These are phyloP conservation scores for Metrosideros polymorpha DNA, from an alignment of 441 rosid genomes.

Conservation along the genomic window DNA sequence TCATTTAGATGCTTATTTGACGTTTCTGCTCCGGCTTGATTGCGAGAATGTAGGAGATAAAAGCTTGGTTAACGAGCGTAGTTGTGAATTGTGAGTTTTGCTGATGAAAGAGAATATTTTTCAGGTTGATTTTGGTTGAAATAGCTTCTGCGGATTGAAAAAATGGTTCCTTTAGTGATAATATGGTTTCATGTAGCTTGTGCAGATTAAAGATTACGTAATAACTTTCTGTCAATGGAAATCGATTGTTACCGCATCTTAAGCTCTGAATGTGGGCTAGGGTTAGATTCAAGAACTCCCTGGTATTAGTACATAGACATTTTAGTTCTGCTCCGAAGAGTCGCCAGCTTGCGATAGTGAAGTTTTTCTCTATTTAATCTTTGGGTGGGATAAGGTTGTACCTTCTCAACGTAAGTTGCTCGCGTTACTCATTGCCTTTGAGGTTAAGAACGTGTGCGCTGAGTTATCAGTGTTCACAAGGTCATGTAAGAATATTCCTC, in stretches of 20 bases:
- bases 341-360: neutral
- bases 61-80: neutral
- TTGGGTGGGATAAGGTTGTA: neutral
- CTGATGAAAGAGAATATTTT: neutral
- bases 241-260: neutral
- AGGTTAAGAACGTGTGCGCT: neutral
- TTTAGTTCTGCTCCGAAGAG: neutral
- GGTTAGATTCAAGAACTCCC: neutral
- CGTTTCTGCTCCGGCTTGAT: neutral
- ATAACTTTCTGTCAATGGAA: neutral
- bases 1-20: neutral
- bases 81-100: neutral
- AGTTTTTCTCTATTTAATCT: neutral
- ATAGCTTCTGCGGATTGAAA: neutral
- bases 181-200: neutral
- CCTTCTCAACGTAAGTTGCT: neutral
- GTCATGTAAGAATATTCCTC: neutral
- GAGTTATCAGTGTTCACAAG: neutral
- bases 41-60: neutral
- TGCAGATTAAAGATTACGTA: neutral
- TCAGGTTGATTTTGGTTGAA: neutral
- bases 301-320: neutral
- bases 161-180: neutral
- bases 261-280: neutral
- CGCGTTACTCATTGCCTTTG: neutral